phyloP scores from a whole-genome alignment of 2,329 filamentous ascomycete species.

The Xylaria sp. region DNA sequence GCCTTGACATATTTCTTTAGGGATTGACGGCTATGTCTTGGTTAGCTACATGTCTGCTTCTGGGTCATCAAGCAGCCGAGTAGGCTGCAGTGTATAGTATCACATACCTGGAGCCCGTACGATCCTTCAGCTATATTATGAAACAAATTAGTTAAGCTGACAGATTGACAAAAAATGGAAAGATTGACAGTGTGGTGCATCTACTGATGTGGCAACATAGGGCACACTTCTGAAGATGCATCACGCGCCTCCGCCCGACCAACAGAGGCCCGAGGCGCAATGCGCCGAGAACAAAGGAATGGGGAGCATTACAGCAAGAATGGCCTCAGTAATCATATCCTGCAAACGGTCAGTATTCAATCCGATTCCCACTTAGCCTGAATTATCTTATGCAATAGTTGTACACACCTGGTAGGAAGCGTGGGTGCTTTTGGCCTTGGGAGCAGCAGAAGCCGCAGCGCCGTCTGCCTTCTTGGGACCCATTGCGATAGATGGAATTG shows the following conservation, averaged over 20 bases:
- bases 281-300: conserved; percentile 53
- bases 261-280: conserved; percentile 40
- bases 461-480: conserved; percentile 67
- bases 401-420: conserved; percentile 68
- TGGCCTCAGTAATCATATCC: conserved; percentile 73
- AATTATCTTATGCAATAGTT: conserved; percentile 24
- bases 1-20: conserved; percentile 66
- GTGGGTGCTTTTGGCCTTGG: conserved; percentile 64
- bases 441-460: conserved; percentile 48
- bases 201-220: conserved; percentile 16
- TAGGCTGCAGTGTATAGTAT: not conserved
- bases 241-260: conserved; percentile 41
- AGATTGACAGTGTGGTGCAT: not conserved
- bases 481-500: conserved; percentile 57
- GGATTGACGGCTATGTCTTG: conserved; percentile 60
- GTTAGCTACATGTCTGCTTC: conserved; percentile 47
- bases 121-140: conserved; percentile 66
- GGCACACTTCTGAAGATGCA: not conserved
- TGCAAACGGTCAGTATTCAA: conserved; percentile 53
- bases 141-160: conserved; percentile 27
- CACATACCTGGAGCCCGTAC: conserved; percentile 66
- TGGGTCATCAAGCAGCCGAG: not conserved
- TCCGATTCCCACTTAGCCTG: conserved; percentile 35
- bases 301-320: conserved; percentile 64
- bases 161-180: not conserved